phyloP scores from a whole-genome alignment of 1,139 yeast genomes.

The Saccharomyces pastorianus region DNA sequence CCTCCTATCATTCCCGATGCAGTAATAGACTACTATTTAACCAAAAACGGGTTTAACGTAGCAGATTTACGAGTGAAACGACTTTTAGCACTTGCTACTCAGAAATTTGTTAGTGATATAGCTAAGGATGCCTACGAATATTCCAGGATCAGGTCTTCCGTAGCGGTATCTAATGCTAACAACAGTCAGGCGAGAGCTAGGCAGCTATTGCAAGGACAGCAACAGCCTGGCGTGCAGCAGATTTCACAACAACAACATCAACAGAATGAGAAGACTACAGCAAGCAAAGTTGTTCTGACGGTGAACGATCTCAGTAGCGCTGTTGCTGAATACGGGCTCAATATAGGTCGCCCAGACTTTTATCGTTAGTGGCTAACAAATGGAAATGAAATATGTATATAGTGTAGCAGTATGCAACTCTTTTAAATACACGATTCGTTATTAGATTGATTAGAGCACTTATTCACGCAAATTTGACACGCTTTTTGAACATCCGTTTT shows the following conservation, averaged over 20 bases:
- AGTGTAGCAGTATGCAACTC: not conserved
- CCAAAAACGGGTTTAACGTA: slow-evolving; percentile 82
- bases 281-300: slow-evolving; percentile 33
- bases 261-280: slow-evolving; percentile 37
- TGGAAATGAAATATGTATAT: not conserved
- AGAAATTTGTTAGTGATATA: slow-evolving; percentile 85
- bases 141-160: slow-evolving; percentile 77
- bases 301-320: slow-evolving; percentile 32
- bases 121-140: slow-evolving; percentile 97
- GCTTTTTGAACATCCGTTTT: not conserved
- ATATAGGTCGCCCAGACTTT: slow-evolving; percentile 85
- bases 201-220: slow-evolving; percentile 52
- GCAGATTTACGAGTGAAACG: slow-evolving; percentile 75
- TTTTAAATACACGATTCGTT: not conserved
- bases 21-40: slow-evolving; percentile 88
- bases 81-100: slow-evolving; percentile 86
- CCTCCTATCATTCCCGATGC: slow-evolving; percentile 97
- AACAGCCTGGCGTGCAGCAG: slow-evolving; percentile 40
- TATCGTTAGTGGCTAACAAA: slow-evolving; percentile 46
- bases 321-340: slow-evolving; percentile 80
- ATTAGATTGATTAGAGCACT: not conserved
- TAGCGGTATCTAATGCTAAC: slow-evolving; percentile 73
- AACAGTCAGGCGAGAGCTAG: slow-evolving; percentile 85
- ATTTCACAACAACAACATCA: slow-evolving; percentile 25
- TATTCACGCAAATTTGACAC: not conserved